Evolutionary conservation across 1,284 basidiomycete species (phyloP).

Genomic region (Termitomyces sp.): DNA sequence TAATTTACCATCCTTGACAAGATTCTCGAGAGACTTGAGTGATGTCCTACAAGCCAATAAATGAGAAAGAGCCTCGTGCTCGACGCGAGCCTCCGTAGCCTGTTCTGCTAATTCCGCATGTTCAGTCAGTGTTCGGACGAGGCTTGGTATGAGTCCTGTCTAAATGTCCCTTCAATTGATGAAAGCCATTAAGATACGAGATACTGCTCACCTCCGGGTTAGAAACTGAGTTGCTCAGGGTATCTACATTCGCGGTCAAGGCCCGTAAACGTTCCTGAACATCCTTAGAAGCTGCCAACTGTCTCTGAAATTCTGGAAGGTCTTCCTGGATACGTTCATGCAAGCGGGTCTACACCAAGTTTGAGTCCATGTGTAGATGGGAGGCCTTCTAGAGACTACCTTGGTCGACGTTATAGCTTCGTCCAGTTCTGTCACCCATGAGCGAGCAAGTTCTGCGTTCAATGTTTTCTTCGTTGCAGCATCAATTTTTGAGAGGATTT

Average conservation of each 20-base stretch:
- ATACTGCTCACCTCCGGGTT: conserved; percentile 48
- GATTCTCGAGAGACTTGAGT: conserved; percentile 34
- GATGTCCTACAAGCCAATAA: conserved; percentile 45
- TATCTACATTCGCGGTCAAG: conserved; percentile 49
- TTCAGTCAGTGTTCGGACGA: conserved; percentile 44
- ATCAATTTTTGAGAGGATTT: conserved; percentile 64
- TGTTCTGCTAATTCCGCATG: conserved; percentile 62
- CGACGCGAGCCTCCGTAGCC: conserved; percentile 45
- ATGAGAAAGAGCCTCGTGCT: conserved; percentile 46
- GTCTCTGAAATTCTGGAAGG: conserved; percentile 56
- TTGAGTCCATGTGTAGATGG: background rate
- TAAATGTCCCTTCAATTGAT: conserved; percentile 26
- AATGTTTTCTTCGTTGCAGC: conserved; percentile 51
- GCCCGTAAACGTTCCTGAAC: conserved; percentile 54
- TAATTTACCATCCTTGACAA: conserved; percentile 53
- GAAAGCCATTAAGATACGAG: no score
- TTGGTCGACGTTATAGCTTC: conserved; percentile 62
- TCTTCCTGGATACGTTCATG: conserved; percentile 64
- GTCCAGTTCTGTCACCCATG: conserved; percentile 69
- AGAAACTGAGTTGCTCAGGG: conserved; percentile 44
- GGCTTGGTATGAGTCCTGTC: conserved; percentile 60
- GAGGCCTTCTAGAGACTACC: conserved; percentile 32
- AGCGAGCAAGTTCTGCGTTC: conserved; percentile 51
- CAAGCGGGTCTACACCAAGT: conserved; percentile 45
- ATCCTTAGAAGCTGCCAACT: conserved; percentile 55